Percentiles rank a stretch among this genome's conserved stretches.
Conservation (phyloP, 2,329 filamentous ascomycete genomes). For the Orbilia oligospora region DNA sequence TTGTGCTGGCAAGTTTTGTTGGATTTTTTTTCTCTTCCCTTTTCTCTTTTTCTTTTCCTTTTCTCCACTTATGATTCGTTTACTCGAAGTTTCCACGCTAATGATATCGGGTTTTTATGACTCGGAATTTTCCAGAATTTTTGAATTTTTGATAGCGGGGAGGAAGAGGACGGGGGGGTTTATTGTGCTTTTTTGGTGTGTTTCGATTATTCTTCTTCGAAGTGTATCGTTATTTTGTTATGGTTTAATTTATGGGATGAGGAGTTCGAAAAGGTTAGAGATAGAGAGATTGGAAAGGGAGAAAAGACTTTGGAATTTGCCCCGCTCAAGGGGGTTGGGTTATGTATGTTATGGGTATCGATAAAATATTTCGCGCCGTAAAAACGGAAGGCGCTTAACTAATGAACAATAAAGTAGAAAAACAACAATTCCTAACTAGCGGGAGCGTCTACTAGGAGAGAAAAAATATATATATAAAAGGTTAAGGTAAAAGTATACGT, state of each 20-base stretch:
- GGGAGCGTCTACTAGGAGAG: neutral
- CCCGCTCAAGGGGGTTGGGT: neutral
- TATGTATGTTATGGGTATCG: too few relatives aligned
- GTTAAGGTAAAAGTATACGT: neutral
- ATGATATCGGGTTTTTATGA: too few relatives aligned
- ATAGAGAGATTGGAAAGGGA: too few relatives aligned
- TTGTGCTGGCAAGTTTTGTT: constrained; percentile 16
- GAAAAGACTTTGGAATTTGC: too few relatives aligned
- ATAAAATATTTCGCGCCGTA: neutral
- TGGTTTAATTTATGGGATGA: too few relatives aligned
- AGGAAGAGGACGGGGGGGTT: too few relatives aligned
- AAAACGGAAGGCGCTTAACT: constrained; percentile 20
- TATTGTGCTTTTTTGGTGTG: too few relatives aligned
- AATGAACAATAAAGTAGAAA: neutral
- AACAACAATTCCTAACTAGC: neutral
- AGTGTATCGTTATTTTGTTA: too few relatives aligned
- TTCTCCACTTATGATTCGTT: neutral
- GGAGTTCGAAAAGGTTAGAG: too few relatives aligned
- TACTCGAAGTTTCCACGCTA: neutral
- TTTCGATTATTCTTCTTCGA: too few relatives aligned
- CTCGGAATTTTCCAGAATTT: neutral
- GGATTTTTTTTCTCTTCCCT: constrained; percentile 6
- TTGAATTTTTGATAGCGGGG: too few relatives aligned
- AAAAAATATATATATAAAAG: neutral
- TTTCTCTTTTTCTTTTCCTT: too few relatives aligned